phyloP scores from a whole-genome alignment of 2,329 filamentous ascomycete genomes.

The Madurella fahalii region DNA sequence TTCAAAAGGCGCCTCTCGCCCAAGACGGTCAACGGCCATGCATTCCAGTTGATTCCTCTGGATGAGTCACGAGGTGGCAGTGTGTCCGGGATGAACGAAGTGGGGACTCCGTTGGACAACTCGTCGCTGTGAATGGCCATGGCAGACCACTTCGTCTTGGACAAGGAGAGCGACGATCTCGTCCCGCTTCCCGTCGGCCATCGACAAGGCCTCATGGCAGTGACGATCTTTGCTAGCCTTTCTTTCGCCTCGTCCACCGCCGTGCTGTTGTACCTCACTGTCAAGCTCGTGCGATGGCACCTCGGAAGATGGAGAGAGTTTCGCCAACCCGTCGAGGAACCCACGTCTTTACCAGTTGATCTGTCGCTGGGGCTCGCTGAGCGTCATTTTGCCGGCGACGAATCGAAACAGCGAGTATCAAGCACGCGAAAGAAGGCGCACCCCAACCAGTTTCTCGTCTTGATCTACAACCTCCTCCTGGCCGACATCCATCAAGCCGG shows the following conservation, averaged over 20 bases:
- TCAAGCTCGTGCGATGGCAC: constrained; percentile 30
- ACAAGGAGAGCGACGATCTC: constrained; percentile 20
- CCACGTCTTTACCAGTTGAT: constrained; percentile 19
- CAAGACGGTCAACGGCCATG: too few species aligned
- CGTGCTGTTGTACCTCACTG: constrained; percentile 28
- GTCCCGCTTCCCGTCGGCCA: constrained; percentile 21
- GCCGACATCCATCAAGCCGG: constrained; percentile 55
- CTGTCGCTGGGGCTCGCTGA: constrained; percentile 28
- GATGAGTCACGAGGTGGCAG: too few species aligned
- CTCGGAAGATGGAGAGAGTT: constrained; percentile 12
- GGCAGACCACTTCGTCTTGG: constrained; percentile 2
- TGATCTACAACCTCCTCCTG: constrained; percentile 56
- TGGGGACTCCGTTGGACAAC: too few species aligned
- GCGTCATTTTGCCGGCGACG: constrained; percentile 22
- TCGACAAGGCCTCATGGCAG: constrained; percentile 24
- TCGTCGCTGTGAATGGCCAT: background rate
- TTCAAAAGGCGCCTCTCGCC: too few species aligned
- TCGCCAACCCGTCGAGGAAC: background rate
- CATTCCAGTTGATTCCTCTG: too few species aligned
- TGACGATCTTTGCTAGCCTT: constrained; percentile 25
- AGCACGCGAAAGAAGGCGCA: constrained; percentile 13
- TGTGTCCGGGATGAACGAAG: too few species aligned
- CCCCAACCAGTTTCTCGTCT: constrained; percentile 54
- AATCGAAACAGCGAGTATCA: background rate
- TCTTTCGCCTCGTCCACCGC: constrained; percentile 25